phyloP scores from a whole-genome alignment of 305 asterid species.

The Rubia tinctorum region DNA sequence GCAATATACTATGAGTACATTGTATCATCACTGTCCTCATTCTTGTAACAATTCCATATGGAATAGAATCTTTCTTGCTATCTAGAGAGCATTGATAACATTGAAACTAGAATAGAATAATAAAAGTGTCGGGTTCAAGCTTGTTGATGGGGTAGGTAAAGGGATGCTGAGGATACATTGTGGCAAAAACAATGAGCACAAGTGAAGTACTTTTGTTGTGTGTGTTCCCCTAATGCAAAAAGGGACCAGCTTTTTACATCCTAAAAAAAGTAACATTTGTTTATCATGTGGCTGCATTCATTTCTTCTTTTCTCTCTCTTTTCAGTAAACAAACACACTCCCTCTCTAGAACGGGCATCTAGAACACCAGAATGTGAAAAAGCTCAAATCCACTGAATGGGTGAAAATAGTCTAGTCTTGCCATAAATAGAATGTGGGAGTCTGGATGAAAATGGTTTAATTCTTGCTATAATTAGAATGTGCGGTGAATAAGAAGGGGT shows the following conservation, averaged over 20 bases:
- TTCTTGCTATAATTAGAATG: neutral
- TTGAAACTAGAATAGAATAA: neutral
- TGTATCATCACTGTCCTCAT: neutral
- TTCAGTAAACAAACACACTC: neutral
- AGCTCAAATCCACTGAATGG: too few species aligned
- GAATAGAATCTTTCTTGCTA: neutral
- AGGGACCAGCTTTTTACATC: conserved; percentile 1
- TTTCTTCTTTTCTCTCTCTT: neutral
- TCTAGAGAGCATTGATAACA: neutral
- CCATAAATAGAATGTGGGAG: neutral
- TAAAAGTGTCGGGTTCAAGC: neutral
- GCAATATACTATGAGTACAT: neutral
- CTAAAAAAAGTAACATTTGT: neutral
- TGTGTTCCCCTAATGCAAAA: conserved; percentile 4
- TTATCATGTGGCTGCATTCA: neutral
- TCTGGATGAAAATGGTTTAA: neutral
- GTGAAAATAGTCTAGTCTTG: too few species aligned
- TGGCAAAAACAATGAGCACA: neutral
- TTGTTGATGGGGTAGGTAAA: conserved; percentile 13
- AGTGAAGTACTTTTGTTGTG: conserved; percentile 6
- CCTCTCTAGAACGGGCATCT: neutral
- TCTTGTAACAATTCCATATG: neutral
- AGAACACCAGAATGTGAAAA: too few species aligned
- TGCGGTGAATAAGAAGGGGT: too few species aligned
- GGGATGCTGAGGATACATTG: conserved; percentile 1